Evolutionary conservation across 345 rosid species (phyloP).

Genomic region (Ceriops decandra): DNA sequence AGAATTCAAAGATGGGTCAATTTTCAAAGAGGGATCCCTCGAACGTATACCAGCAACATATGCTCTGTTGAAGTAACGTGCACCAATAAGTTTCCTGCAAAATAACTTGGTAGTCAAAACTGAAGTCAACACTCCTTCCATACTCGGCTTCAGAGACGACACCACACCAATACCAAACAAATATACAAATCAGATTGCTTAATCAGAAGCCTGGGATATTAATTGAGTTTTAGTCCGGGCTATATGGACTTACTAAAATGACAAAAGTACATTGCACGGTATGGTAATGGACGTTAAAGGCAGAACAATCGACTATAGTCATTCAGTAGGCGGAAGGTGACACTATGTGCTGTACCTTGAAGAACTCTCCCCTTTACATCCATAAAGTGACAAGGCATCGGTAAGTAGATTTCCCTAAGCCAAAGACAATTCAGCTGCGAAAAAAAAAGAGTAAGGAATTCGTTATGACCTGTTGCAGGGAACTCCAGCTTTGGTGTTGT

Average conservation of each 20-base stretch:
- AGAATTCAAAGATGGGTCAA: constrained; percentile 22
- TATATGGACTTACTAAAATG: too few species aligned
- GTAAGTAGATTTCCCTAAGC: background rate
- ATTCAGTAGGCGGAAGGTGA: too few species aligned
- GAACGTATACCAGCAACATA: constrained; percentile 31
- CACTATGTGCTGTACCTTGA: background rate
- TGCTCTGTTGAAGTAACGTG: constrained; percentile 59
- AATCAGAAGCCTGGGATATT: too few species aligned
- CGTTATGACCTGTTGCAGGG: constrained; percentile 50
- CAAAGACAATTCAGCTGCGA: background rate
- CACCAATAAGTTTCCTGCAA: constrained; percentile 62
- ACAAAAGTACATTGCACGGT: too few species aligned
- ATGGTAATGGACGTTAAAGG: background rate
- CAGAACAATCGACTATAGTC: background rate
- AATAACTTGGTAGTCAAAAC: background rate
- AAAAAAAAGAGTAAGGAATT: background rate
- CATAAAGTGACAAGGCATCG: background rate
- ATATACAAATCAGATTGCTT: too few species aligned
- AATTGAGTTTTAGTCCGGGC: too few species aligned
- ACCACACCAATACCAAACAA: too few species aligned
- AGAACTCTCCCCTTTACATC: background rate
- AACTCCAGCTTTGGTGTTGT: constrained; percentile 19
- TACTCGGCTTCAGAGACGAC: too few species aligned
- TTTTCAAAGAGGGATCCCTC: background rate
- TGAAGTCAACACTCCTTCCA: too few species aligned